Conservation (phyloP, 495 filamentous ascomycete species). For the Cairneyella variabilis region DNA sequence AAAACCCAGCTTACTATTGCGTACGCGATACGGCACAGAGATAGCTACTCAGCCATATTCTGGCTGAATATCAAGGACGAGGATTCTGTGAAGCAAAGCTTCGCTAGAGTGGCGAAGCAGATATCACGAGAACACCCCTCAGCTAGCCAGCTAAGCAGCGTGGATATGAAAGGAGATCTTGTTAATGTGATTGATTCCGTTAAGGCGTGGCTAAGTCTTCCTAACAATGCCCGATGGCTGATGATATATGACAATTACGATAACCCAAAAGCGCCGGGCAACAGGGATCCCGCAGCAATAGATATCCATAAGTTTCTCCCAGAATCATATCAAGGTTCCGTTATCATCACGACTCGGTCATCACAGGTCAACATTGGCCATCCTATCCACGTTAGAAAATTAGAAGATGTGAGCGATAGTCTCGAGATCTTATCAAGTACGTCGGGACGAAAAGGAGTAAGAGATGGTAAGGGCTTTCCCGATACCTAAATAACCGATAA, state of each 20-base stretch:
- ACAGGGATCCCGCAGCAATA: constrained; percentile 11
- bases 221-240: constrained; percentile 37
- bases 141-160: constrained; percentile 12
- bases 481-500: background rate
- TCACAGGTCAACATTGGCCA: constrained; percentile 28
- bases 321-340: constrained; percentile 29
- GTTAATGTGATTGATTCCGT: constrained; percentile 27
- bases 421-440: constrained; percentile 30
- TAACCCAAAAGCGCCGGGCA: constrained; percentile 25
- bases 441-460: constrained; percentile 26
- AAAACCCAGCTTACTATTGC: background rate
- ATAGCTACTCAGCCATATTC: background rate
- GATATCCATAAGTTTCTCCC: constrained; percentile 35
- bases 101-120: constrained; percentile 18
- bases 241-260: constrained; percentile 42
- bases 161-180: constrained; percentile 8
- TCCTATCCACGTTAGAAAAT: constrained; percentile 27
- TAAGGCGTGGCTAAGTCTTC: constrained; percentile 34
- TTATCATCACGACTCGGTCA: constrained; percentile 39
- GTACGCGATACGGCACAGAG: background rate
- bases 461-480: constrained; percentile 14
- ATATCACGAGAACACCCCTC: constrained; percentile 26
- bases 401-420: constrained; percentile 28
- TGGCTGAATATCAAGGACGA: background rate
- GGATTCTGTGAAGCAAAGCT: background rate